Evolutionary conservation across 257 asterid species (phyloP).

Genomic region (Linaria vulgaris): DNA sequence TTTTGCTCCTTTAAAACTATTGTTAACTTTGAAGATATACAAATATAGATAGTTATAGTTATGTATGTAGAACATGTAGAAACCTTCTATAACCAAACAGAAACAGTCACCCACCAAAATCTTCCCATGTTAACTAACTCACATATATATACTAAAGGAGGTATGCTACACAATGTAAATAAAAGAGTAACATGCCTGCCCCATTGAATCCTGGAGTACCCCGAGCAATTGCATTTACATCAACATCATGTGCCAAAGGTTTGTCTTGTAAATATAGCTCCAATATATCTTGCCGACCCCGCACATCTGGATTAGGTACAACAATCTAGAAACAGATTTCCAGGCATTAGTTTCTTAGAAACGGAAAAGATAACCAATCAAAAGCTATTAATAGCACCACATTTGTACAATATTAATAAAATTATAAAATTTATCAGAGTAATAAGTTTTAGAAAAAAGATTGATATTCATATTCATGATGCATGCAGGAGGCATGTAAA

Average conservation of each 20-base stretch:
- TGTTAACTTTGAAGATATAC: too few species aligned
- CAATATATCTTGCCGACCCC: conserved; percentile 91
- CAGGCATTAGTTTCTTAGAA: conserved; percentile 19
- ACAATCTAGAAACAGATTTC: conserved; percentile 54
- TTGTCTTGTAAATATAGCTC: conserved; percentile 91
- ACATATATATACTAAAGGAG: conserved; percentile 8
- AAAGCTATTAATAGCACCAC: not conserved
- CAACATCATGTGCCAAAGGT: conserved; percentile 80
- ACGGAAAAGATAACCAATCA: conserved; percentile 11
- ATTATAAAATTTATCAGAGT: not conserved
- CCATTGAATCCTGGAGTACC: conserved; percentile 99
- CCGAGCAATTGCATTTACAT: conserved; percentile 88
- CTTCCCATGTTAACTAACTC: not conserved
- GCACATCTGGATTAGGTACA: conserved; percentile 91
- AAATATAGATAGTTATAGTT: too few species aligned
- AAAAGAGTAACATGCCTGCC: conserved; percentile 60
- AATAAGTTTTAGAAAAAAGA: not conserved
- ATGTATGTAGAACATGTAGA: not conserved
- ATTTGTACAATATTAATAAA: not conserved
- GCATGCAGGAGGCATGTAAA: conserved; percentile 14
- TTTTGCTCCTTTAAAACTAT: not conserved
- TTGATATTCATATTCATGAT: not conserved
- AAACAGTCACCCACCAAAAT: not conserved
- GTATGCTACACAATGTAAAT: conserved; percentile 20
- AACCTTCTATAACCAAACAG: not conserved